A percentile compares a stretch with the other conserved stretches of the same genome.
Conservation (phyloP, 768 basidiomycete genomes). For the Russula ochroleuca region DNA sequence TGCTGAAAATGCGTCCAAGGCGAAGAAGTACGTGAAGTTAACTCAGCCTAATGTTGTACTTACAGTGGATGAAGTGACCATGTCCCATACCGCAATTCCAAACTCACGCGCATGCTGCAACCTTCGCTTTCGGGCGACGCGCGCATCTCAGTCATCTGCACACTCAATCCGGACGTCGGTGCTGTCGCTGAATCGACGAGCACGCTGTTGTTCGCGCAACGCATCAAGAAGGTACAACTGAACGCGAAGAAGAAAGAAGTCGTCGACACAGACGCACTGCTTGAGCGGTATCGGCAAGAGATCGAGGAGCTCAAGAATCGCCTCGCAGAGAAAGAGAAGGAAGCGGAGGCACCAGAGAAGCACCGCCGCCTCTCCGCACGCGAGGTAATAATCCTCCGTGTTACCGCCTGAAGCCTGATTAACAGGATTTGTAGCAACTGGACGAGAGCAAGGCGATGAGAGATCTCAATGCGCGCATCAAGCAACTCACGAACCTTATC, state of each 20-base stretch:
- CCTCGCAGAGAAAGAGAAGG: conserved; percentile 59
- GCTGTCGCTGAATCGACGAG: conserved; percentile 83
- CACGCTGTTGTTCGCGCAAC: conserved; percentile 86
- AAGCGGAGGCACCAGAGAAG: conserved; percentile 47
- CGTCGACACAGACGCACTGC: conserved; percentile 87
- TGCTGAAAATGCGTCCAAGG: conserved; percentile 78
- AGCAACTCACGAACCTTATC: conserved; percentile 79
- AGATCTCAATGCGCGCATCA: conserved; percentile 74
- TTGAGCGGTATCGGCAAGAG: conserved; percentile 91
- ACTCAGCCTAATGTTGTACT: conserved; percentile 4
- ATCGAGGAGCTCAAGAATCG: conserved; percentile 84
- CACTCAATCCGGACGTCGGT: conserved; percentile 78
- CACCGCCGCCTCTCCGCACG: conserved; percentile 44
- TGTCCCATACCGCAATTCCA: conserved; percentile 92
- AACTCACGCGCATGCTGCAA: conserved; percentile 90
- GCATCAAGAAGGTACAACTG: conserved; percentile 87
- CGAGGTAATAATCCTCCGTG: conserved; percentile 35
- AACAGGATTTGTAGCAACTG: conserved; percentile 51
- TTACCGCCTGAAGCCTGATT: background rate
- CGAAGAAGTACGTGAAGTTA: conserved; percentile 50
- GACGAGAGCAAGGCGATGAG: conserved; percentile 83
- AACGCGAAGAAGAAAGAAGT: conserved; percentile 91
- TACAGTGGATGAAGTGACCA: conserved; percentile 56
- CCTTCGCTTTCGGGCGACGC: conserved; percentile 95
- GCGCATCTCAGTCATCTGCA: conserved; percentile 93